Conservation (phyloP, 495 filamentous ascomycete species). For the Aspergillus indologenus region DNA sequence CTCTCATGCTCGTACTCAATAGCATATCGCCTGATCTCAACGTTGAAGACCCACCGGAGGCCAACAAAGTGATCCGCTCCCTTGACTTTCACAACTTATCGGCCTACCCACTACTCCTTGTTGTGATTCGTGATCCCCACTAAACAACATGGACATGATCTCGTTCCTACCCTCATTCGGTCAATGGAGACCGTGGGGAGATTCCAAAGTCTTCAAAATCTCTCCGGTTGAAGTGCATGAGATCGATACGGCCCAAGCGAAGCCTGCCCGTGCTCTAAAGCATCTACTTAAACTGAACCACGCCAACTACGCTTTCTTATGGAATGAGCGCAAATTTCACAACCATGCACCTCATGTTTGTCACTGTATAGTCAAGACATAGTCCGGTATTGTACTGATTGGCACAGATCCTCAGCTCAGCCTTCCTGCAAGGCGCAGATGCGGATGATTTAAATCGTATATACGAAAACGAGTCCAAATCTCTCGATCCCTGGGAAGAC, state of each 20-base stretch:
- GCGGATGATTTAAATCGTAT: conserved; percentile 67
- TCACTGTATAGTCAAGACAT: background rate
- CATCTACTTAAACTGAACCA: conserved; percentile 90
- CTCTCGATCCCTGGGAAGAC: conserved; percentile 77
- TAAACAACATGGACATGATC: conserved; percentile 24
- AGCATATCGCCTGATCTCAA: conserved; percentile 5
- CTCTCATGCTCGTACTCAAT: background rate
- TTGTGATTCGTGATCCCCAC: background rate
- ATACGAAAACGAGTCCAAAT: conserved; percentile 71
- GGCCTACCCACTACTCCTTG: background rate
- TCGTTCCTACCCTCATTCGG: conserved; percentile 28
- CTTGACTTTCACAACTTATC: background rate
- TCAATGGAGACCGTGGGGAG: conserved; percentile 19
- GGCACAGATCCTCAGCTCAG: conserved; percentile 65
- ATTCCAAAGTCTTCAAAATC: conserved; percentile 54
- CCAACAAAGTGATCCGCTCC: background rate
- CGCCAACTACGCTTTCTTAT: conserved; percentile 80
- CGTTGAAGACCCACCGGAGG: conserved; percentile 2
- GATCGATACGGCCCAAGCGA: conserved; percentile 75
- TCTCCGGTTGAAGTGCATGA: conserved; percentile 68
- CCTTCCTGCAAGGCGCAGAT: conserved; percentile 78
- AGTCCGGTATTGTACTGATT: background rate
- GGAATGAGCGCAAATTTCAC: conserved; percentile 71
- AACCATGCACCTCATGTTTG: conserved; percentile 81
- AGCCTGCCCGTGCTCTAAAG: conserved; percentile 77